A percentile compares a stretch with the other conserved stretches of the same genome.
Evolutionary conservation across 768 basidiomycete genomes (phyloP).

Genomic region (Lactarius evosmus): DNA sequence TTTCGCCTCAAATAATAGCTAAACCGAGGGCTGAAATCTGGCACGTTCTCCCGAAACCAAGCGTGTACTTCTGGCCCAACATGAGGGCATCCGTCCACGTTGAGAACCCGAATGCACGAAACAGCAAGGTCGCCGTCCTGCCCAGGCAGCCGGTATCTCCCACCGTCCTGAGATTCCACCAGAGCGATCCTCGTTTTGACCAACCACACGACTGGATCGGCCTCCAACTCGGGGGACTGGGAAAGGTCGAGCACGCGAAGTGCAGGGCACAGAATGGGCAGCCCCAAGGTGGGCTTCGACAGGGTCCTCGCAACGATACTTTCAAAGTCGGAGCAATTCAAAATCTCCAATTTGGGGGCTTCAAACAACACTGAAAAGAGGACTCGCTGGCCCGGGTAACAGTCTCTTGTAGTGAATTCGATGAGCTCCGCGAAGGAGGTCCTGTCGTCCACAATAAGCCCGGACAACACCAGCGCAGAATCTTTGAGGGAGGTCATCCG

Average conservation of each 20-base stretch:
- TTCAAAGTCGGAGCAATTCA: conserved; percentile 10
- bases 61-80: conserved; percentile 24
- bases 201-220: conserved; percentile 23
- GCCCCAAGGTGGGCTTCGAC: not conserved
- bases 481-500: not conserved
- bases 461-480: not conserved
- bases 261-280: conserved; percentile 23
- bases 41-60: conserved; percentile 23
- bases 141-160: conserved; percentile 9
- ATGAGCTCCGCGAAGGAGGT: conserved; percentile 17
- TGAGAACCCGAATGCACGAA: conserved; percentile 12
- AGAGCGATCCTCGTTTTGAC: conserved; percentile 13
- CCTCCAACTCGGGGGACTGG: conserved; percentile 6
- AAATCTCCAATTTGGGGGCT: conserved; percentile 5
- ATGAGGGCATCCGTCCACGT: conserved; percentile 20
- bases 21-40: conserved; percentile 23
- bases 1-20: conserved; percentile 9
- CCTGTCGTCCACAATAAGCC: conserved; percentile 1
- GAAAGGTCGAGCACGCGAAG: conserved; percentile 22
- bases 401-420: conserved; percentile 14
- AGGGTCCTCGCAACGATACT: conserved; percentile 13
- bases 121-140: conserved; percentile 9
- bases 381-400: not conserved
- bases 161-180: too few relatives aligned
- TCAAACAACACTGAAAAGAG: too few relatives aligned